Evolutionary conservation across 768 basidiomycete species (phyloP).

Genomic region (Rhodosporidiobolus sp.): DNA sequence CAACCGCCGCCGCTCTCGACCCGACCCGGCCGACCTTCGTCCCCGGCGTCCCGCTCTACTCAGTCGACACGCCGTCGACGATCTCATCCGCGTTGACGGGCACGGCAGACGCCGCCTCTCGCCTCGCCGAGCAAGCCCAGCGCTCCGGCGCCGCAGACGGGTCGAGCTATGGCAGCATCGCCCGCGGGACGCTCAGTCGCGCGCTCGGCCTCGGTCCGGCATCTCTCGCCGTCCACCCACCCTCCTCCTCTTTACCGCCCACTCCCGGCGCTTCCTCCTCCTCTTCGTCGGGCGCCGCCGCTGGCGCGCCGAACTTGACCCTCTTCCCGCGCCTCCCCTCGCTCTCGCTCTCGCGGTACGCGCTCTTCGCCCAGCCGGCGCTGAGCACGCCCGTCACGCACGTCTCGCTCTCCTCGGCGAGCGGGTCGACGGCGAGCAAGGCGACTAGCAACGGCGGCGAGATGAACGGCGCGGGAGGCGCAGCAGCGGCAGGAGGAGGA

Average conservation of each 20-base stretch:
- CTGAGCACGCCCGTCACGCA: constrained; percentile 15
- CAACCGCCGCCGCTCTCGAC: too few species aligned
- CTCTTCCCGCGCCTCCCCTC: constrained; percentile 9
- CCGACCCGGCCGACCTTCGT: not conserved
- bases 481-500: not conserved
- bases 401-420: constrained; percentile 16
- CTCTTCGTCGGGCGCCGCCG: not conserved
- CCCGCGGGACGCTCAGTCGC: constrained; percentile 33
- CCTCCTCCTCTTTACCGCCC: constrained; percentile 10
- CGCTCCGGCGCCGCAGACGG: not conserved
- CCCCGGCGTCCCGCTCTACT: constrained; percentile 30
- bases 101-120: not conserved
- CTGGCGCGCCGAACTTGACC: constrained; percentile 1
- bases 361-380: constrained; percentile 25
- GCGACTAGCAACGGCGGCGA: not conserved
- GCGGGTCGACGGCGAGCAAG: not conserved
- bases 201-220: constrained; percentile 32
- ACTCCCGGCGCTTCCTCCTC: not conserved
- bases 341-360: constrained; percentile 26
- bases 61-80: not conserved
- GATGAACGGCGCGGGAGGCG: not conserved
- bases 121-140: not conserved
- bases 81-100: not conserved
- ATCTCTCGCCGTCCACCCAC: not conserved
- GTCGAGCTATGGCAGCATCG: constrained; percentile 23